A percentile compares a stretch with the other conserved stretches of the same genome.
These are phyloP conservation scores for Trichoderma asperellum DNA, from an alignment of 2,329 filamentous ascomycete genomes.

Conservation along the genomic window DNA sequence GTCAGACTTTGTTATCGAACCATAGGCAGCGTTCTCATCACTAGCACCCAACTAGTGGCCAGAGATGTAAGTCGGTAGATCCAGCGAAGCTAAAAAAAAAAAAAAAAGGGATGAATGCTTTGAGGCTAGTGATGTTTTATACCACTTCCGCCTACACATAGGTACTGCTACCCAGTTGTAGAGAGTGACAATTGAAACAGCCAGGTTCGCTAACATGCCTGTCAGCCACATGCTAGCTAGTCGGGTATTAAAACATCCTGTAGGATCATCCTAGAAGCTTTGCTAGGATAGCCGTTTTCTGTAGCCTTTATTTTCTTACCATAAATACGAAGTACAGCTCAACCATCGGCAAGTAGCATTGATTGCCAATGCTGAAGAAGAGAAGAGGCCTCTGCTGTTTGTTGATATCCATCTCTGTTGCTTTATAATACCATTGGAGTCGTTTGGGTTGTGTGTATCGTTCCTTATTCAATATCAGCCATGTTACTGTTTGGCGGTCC, in stretches of 20 bases:
- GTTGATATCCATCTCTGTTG: neutral
- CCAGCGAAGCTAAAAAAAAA: neutral
- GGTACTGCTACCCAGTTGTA: neutral
- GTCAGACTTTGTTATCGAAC: too few relatives aligned
- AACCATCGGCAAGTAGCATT: neutral
- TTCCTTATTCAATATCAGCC: neutral
- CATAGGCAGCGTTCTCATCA: too few relatives aligned
- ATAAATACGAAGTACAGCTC: slow-evolving; percentile 8
- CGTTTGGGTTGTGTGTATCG: neutral
- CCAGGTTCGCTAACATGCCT: neutral
- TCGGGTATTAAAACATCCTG: neutral
- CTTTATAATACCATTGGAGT: neutral
- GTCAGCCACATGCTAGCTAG: neutral
- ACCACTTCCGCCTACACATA: neutral
- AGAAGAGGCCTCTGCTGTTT: neutral
- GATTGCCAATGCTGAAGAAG: neutral
- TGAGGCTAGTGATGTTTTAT: neutral
- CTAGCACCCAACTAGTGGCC: too few relatives aligned
- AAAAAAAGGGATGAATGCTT: neutral
- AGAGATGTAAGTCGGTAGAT: neutral
- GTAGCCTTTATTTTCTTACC: neutral
- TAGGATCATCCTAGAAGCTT: neutral
- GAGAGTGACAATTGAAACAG: neutral
- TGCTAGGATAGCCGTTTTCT: neutral
- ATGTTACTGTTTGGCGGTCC: slow-evolving; percentile 8